Percentiles rank a stretch among this genome's conserved stretches.
phyloP scores from a whole-genome alignment of 306 rosid species.

The Lagenaria siceraria region DNA sequence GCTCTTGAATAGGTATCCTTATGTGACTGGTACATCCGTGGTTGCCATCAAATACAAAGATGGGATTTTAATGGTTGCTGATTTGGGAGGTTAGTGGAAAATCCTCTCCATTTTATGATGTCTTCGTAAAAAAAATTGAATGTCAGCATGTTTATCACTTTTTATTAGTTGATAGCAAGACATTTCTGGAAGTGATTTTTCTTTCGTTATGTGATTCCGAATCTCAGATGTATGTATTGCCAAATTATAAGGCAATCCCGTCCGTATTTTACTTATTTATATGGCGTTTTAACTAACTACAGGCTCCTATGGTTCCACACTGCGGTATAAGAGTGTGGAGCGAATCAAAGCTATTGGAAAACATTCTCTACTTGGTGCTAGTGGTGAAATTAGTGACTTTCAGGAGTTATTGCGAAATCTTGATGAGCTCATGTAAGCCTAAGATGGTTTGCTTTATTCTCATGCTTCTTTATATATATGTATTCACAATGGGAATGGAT shows the following conservation, averaged over 20 bases:
- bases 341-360: conserved; percentile 80
- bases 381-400: conserved; percentile 94
- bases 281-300: conserved; percentile 12
- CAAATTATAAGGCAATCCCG: not conserved
- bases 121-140: not conserved
- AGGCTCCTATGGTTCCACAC: conserved; percentile 94
- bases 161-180: not conserved
- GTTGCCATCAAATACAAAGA: conserved; percentile 88
- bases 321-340: conserved; percentile 84
- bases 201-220: not conserved
- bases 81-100: conserved; percentile 71
- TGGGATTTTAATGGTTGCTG: conserved; percentile 89
- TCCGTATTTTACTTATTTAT: not conserved
- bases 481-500: not conserved
- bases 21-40: conserved; percentile 85
- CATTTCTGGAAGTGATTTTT: not conserved
- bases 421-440: conserved; percentile 73
- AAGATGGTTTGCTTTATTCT: not conserved
- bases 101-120: not conserved
- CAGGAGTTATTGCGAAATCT: conserved; percentile 70
- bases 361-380: conserved; percentile 84
- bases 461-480: not conserved
- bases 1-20: conserved; percentile 48
- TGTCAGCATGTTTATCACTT: not conserved
- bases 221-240: not conserved